phyloP scores from a whole-genome alignment of 768 basidiomycete genomes.

The Tephrocybe sp. region DNA sequence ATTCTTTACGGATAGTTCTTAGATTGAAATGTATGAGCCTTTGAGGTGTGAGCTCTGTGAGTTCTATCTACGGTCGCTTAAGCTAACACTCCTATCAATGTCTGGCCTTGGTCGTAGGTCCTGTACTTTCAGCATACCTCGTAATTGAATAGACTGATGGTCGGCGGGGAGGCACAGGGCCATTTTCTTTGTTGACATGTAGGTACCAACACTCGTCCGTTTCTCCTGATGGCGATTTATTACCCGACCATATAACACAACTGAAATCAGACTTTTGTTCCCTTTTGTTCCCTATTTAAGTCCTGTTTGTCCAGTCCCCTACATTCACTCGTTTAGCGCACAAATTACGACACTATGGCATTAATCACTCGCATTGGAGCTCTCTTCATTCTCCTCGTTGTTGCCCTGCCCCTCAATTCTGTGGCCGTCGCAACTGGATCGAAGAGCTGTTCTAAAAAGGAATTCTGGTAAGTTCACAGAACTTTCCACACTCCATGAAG shows the following conservation, averaged over 20 bases:
- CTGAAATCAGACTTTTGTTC: background rate
- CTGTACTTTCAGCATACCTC: too few relatives aligned
- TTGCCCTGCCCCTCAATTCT: constrained; percentile 32
- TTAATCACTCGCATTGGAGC: constrained; percentile 11
- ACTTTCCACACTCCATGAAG: background rate
- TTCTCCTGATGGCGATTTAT: constrained; percentile 15
- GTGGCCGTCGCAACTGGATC: constrained; percentile 24
- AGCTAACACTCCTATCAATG: too few relatives aligned
- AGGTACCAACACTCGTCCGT: background rate
- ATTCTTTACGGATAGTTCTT: too few relatives aligned
- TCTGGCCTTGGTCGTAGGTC: too few relatives aligned
- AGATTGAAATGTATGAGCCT: too few relatives aligned
- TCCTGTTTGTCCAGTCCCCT: constrained; percentile 2
- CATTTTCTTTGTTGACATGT: background rate
- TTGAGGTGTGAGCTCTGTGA: too few relatives aligned
- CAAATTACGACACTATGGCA: constrained; percentile 10
- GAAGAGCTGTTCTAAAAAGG: constrained; percentile 25
- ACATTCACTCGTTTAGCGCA: constrained; percentile 17
- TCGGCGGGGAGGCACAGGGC: too few relatives aligned
- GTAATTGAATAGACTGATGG: too few relatives aligned
- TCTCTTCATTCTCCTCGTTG: constrained; percentile 32
- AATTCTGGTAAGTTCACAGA: constrained; percentile 32
- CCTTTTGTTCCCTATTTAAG: background rate
- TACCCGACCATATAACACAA: constrained; percentile 6
- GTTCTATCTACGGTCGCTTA: too few relatives aligned